Percentiles rank a stretch among this genome's conserved stretches.
Evolutionary conservation across 2,329 filamentous ascomycete species (phyloP).

Genomic region (Exserohilum turcica): DNA sequence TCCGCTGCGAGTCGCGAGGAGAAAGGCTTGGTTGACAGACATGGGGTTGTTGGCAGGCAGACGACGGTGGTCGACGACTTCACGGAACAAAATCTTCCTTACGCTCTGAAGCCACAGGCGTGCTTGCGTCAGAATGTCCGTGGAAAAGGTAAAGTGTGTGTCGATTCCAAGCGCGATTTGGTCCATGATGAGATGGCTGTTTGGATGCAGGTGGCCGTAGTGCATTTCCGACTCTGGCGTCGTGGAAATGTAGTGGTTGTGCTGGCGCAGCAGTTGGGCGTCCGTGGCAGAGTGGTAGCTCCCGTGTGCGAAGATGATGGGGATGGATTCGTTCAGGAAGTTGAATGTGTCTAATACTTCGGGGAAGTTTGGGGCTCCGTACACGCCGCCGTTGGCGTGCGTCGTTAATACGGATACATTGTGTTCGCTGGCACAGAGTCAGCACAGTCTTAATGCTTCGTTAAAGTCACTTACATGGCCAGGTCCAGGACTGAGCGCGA

Average conservation of each 20-base stretch:
- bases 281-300: conserved; percentile 52
- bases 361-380: conserved; percentile 22
- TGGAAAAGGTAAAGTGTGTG: conserved; percentile 59
- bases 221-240: conserved; percentile 66
- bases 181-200: conserved; percentile 54
- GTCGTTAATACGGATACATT: conserved; percentile 51
- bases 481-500: conserved; percentile 7
- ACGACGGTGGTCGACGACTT: conserved; percentile 49
- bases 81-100: conserved; percentile 49
- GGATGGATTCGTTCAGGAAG: conserved; percentile 52
- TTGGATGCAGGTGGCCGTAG: conserved; percentile 60
- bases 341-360: conserved; percentile 30
- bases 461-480: not conserved
- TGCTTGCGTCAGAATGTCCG: conserved; percentile 55
- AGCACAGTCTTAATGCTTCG: not conserved
- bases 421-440: conserved; percentile 6
- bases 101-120: conserved; percentile 60
- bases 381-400: conserved; percentile 27
- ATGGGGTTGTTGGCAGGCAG: conserved; percentile 58
- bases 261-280: conserved; percentile 51
- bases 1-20: conserved; percentile 60
- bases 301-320: conserved; percentile 61
- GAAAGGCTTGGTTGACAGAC: conserved; percentile 61
- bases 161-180: conserved; percentile 61
- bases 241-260: conserved; percentile 61